Evolutionary conservation across 192 early-diverging fungal genomes (phyloP), one percentile per base, ranked within the genome.

Genomic region (Coemansia sp.): DNA sequence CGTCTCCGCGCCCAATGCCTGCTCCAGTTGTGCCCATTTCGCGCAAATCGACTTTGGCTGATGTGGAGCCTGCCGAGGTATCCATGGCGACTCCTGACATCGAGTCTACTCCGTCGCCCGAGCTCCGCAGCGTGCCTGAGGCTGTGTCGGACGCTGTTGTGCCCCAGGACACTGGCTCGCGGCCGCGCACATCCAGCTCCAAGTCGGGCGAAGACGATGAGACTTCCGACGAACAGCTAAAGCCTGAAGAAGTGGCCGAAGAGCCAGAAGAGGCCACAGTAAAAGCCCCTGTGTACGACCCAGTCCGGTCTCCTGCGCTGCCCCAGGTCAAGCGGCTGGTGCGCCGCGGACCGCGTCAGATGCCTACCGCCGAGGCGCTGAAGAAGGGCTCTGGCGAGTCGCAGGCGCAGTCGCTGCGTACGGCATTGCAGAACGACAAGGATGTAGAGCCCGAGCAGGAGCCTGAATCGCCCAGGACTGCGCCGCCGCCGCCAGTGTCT

Each of bases 311-410:
- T 31, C 78, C 78, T 0, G 64, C 78, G 7, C 63, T 81, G 37
- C 12, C 72, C 2, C 62, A 61, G n/a, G 78, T 68, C 39, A 75
- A 72, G 61, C 68, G 74, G 6, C 63, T 81, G 47, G 69, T 81
- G 53, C 72, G 78, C 10, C 69, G 78, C 8, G 78, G 67, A 3
- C 72, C 72, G 12, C 72, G 78, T 21, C 72, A 81, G 57, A 75
- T 75, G 78, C 78, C 78, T 25, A 75, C 78, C 1, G 50, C 74
- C 25, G 78, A 81, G 47, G 78, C 59, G 1, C 63, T 81, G 49
- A 75, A 75, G 63, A 71, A 66, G 51, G 43, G 56, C 45, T 68
- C 73, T 0, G 62, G 68, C 57, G 78, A 81, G 37, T 75, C 72
- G 50, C 78, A 75, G 56, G 64, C 78, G n/a, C 68, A 72, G 63